phyloP scores from a whole-genome alignment of 805 yeast genomes.

The Debaryomyces hansenii region DNA sequence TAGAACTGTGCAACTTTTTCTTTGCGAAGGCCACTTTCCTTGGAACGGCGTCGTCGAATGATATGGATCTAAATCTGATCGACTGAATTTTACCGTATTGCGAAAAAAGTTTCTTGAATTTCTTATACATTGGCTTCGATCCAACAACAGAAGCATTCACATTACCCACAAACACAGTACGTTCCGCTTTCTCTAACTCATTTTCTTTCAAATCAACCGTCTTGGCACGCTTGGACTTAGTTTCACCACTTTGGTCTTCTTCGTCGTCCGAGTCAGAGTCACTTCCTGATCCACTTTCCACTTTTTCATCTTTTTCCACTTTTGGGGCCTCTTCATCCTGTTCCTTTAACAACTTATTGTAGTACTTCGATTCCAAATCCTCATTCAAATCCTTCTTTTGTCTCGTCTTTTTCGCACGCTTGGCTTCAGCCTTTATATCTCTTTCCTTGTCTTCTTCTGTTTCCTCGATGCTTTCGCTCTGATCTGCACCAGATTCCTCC shows the following conservation, averaged over 20 bases:
- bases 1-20: constrained; percentile 70
- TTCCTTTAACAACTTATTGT: constrained; percentile 47
- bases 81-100: constrained; percentile 62
- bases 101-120: constrained; percentile 64
- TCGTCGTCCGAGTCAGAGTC: constrained; percentile 16
- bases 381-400: constrained; percentile 38
- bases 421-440: constrained; percentile 20
- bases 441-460: constrained; percentile 16
- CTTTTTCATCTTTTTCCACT: constrained; percentile 8
- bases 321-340: constrained; percentile 20
- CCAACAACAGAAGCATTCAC: constrained; percentile 65
- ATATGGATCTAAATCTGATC: constrained; percentile 87
- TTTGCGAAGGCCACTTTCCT: constrained; percentile 87
- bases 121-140: constrained; percentile 57
- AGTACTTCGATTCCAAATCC: constrained; percentile 57
- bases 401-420: constrained; percentile 10
- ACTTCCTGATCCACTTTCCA: constrained; percentile 9
- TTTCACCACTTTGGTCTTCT: constrained; percentile 9
- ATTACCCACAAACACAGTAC: constrained; percentile 88
- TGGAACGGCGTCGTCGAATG: constrained; percentile 84
- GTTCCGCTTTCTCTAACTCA: constrained; percentile 81
- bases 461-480: constrained; percentile 20
- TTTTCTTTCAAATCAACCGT: constrained; percentile 59
- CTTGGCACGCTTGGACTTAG: constrained; percentile 35
- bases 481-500: constrained; percentile 18